Conservation (phyloP, 1,284 basidiomycete genomes). For the Neotropicomus parvogracilis region DNA sequence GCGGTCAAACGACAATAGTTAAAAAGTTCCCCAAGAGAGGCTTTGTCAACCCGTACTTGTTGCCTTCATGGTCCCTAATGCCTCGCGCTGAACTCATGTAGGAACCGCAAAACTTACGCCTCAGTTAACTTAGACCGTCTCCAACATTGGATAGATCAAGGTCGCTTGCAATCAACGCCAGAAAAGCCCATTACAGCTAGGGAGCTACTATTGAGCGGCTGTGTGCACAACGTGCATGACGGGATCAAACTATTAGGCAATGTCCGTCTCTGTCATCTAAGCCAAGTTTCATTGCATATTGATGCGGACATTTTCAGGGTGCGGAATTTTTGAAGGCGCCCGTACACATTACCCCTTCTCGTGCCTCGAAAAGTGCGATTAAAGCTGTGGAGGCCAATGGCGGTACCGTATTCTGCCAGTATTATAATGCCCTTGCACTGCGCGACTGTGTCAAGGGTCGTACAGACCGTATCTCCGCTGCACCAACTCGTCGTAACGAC, state of each 20-base stretch:
- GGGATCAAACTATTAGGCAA: conserved; percentile 91
- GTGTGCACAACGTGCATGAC: conserved; percentile 83
- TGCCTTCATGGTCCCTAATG: conserved; percentile 1
- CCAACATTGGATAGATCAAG: conserved; percentile 88
- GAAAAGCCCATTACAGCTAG: conserved; percentile 85
- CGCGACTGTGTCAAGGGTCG: conserved; percentile 76
- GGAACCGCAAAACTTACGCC: conserved; percentile 72
- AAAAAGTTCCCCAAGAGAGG: conserved; percentile 91
- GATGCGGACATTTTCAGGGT: conserved; percentile 44
- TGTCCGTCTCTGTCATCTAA: conserved; percentile 41
- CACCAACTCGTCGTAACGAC: conserved; percentile 80
- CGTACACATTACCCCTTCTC: conserved; percentile 80
- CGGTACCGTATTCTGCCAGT: conserved; percentile 86
- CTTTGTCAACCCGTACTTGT: conserved; percentile 84
- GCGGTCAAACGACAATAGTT: conserved; percentile 94
- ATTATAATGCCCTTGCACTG: conserved; percentile 86
- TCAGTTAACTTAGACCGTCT: conserved; percentile 86
- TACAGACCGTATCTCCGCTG: conserved; percentile 66
- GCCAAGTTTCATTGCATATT: conserved; percentile 1
- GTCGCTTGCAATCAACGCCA: conserved; percentile 75
- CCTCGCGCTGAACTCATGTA: conserved; percentile 30
- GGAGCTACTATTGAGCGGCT: conserved; percentile 81
- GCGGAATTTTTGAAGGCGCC: conserved; percentile 65
- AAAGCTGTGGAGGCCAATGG: conserved; percentile 78
- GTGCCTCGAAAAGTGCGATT: conserved; percentile 86